A percentile compares a stretch with the other conserved stretches of the same genome.
Evolutionary conservation across 371 early-diverging fungal genomes (phyloP).

Genomic region (Smittium culicis): DNA sequence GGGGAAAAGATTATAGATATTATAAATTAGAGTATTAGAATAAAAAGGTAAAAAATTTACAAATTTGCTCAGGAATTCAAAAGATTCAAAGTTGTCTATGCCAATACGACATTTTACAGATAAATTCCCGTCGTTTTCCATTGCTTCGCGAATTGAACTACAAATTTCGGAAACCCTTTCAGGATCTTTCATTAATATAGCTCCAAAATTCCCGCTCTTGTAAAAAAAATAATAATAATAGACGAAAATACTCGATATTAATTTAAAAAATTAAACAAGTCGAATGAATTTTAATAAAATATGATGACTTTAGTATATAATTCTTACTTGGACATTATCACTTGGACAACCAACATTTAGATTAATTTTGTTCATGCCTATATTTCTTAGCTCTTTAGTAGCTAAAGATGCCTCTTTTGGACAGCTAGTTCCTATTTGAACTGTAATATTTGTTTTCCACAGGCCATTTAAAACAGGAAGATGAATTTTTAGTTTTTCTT

Average conservation of each 20-base stretch:
- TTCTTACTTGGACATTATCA: constrained; percentile 43
- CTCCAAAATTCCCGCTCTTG: constrained; percentile 44
- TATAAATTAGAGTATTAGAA: constrained; percentile 8
- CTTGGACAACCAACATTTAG: constrained; percentile 69
- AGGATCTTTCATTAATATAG: constrained; percentile 58
- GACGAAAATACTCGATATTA: neutral
- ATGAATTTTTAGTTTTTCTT: constrained; percentile 13
- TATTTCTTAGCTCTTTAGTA: constrained; percentile 15
- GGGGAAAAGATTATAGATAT: constrained; percentile 18
- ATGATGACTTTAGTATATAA: neutral
- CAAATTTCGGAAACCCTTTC: constrained; percentile 42
- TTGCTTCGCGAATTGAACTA: constrained; percentile 35
- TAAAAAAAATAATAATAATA: neutral
- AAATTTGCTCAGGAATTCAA: constrained; percentile 41
- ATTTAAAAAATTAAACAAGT: neutral
- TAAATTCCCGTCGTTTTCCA: constrained; percentile 33
- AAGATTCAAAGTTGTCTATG: constrained; percentile 51
- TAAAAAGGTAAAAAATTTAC: constrained; percentile 27
- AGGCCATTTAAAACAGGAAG: constrained; percentile 22
- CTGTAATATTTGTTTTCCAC: constrained; percentile 21
- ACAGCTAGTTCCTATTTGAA: constrained; percentile 26
- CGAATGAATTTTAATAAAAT: no score
- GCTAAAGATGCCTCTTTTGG: constrained; percentile 23
- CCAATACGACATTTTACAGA: constrained; percentile 67
- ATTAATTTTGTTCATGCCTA: constrained; percentile 43